phyloP scores from a whole-genome alignment of 805 yeast genomes.

The Tetrapisispora nanseiensis region DNA sequence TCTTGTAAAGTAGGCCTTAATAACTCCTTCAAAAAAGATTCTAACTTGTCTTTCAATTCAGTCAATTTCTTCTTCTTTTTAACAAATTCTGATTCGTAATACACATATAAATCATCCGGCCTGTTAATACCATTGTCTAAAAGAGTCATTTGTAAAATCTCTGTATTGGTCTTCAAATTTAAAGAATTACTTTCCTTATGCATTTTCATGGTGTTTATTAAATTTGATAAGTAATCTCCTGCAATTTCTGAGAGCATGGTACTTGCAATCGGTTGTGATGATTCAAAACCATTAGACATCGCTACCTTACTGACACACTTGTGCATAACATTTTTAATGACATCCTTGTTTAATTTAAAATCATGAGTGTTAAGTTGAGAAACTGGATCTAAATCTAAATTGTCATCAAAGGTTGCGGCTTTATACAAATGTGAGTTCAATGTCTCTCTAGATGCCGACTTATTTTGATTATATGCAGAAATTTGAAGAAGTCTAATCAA shows the following conservation, averaged over 20 bases:
- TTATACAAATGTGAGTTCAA: constrained; percentile 16
- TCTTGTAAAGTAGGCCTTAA: constrained; percentile 72
- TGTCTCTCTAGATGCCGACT: constrained; percentile 7
- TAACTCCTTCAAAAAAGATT: constrained; percentile 64
- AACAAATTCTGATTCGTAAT: constrained; percentile 59
- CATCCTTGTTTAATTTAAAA: constrained; percentile 38
- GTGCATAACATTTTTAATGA: constrained; percentile 57
- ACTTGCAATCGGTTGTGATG: constrained; percentile 67
- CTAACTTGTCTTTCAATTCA: constrained; percentile 59
- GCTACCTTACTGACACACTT: constrained; percentile 66
- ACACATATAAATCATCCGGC: constrained; percentile 65
- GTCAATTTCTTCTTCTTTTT: constrained; percentile 60
- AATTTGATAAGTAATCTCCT: constrained; percentile 64
- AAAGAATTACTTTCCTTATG: constrained; percentile 54
- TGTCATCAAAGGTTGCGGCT: constrained; percentile 43
- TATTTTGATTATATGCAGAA: constrained; percentile 15
- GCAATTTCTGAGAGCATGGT: constrained; percentile 77
- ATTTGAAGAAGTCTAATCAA: constrained; percentile 80
- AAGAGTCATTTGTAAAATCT: constrained; percentile 52
- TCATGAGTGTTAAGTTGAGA: constrained; percentile 70
- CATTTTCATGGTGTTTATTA: constrained; percentile 58
- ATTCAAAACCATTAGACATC: constrained; percentile 89
- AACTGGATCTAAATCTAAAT: constrained; percentile 68
- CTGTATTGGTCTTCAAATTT: constrained; percentile 26
- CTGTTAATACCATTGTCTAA: constrained; percentile 80